Conservation (phyloP, 192 early-diverging fungal genomes). For the Coemansia erecta region DNA sequence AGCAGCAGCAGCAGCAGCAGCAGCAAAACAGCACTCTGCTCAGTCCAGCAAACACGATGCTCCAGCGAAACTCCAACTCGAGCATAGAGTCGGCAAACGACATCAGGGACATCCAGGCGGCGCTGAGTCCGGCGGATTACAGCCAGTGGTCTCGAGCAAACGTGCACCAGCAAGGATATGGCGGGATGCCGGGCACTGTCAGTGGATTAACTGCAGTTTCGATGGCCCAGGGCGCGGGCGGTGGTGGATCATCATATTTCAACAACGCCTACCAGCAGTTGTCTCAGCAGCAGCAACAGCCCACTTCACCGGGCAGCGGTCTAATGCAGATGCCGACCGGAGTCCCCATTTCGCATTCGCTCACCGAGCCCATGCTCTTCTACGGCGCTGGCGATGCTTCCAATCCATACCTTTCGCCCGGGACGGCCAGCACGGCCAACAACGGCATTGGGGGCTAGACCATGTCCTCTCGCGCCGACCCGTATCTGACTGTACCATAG, state of each 20-base stretch:
- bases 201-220: constrained; percentile 3
- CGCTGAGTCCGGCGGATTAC: constrained; percentile 5
- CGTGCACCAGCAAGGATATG: not conserved
- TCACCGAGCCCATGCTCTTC: constrained; percentile 31
- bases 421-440: constrained; percentile 7
- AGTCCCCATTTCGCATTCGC: constrained; percentile 30
- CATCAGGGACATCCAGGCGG: constrained; percentile 12
- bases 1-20: constrained; percentile 6
- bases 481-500: not conserved
- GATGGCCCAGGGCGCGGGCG: not conserved
- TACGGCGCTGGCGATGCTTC: constrained; percentile 10
- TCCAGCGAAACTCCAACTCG: constrained; percentile 32
- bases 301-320: constrained; percentile 5
- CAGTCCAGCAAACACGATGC: constrained; percentile 6
- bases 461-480: not conserved
- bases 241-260: constrained; percentile 1
- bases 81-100: constrained; percentile 17
- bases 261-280: constrained; percentile 13
- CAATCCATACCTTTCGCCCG: constrained; percentile 12
- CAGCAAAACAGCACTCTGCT: constrained; percentile 5
- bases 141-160: constrained; percentile 10
- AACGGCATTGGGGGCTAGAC: not conserved
- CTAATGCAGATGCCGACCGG: constrained; percentile 36
- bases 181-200: not conserved
- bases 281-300: not conserved